Evolutionary conservation across 2,329 filamentous ascomycete species (phyloP), one percentile per base, ranked within the genome.

Genomic region (Penicillium sp.): DNA sequence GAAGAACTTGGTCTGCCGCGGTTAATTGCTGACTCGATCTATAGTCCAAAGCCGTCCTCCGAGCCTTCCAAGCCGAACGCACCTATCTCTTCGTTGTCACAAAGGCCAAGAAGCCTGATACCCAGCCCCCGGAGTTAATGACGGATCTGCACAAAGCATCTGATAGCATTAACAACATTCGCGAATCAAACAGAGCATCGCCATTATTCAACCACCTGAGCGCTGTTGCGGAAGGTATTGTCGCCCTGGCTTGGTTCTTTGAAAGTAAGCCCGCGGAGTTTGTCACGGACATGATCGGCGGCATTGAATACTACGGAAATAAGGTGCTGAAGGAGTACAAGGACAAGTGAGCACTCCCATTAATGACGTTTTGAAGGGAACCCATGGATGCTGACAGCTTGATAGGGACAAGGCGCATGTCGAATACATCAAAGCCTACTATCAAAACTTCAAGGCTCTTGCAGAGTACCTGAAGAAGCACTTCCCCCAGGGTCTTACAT

Each of bases 261-360:
- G 87, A 94, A 45, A 78, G 75, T 56, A 89, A 88, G 65, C 93
- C 93, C 2, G 83, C 80, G 56, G 90, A 93, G 64, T 87, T 90
- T 62, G 85, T 97, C 41, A 84, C 84, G 41, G 90, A 95, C 59
- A 84, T 84, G 52, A 77, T 95, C 19, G 83, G 84, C 28, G 85
- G 88, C 44, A 88, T 90, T 35, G 85, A 97, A 67, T 95, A 95
- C 74, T 96, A 88, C 62, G 93, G 93, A 31, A 97, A 98, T 74
- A 83, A 90, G 60, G 87, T 98, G 33, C 74, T 97, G 59, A 95
- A 89, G 72, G 86, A 94, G 61, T 84, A 86, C 69, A 96, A 94
- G 72, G 90, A 87, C 56, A 85, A 82, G 83, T 85, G 67, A 59
- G 78, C 54, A 26, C 15, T 43, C 13, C 12, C 26, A 1, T 10